A percentile compares a stretch with the other conserved stretches of the same genome.
phyloP scores from a whole-genome alignment of 2,329 filamentous ascomycete species.

The Ophiocordyceps robertsii region DNA sequence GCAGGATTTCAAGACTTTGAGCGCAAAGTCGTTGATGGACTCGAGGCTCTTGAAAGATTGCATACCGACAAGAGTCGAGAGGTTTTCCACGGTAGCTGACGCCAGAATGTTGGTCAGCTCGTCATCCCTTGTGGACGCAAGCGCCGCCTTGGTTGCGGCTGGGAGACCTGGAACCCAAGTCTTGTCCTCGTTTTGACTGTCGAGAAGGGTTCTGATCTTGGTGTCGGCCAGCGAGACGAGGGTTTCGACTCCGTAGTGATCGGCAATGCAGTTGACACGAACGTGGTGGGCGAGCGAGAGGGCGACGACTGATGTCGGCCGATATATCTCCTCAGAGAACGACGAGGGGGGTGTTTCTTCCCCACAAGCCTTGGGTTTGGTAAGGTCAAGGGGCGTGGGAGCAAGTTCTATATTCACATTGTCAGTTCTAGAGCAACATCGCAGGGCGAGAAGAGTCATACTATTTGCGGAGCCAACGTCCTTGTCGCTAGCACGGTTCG shows the following conservation, averaged over 20 bases:
- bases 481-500: background rate
- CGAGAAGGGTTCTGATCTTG: slow-evolving; percentile 2
- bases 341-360: too few relatives aligned
- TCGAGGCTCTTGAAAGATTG: background rate
- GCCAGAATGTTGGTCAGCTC: background rate
- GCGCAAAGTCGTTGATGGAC: background rate
- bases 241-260: slow-evolving; percentile 7
- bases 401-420: too few relatives aligned
- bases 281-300: slow-evolving; percentile 4
- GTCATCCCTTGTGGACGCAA: background rate
- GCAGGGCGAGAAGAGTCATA: too few relatives aligned
- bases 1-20: background rate
- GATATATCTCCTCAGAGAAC: too few relatives aligned
- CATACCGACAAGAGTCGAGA: background rate
- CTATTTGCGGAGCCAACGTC: background rate
- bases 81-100: background rate
- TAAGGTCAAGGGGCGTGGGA: background rate
- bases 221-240: slow-evolving; percentile 5
- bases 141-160: background rate
- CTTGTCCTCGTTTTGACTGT: background rate
- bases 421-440: too few relatives aligned
- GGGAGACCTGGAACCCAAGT: background rate
- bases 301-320: background rate
- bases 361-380: too few relatives aligned
- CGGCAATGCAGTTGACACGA: slow-evolving; percentile 8